Evolutionary conservation across 164 flowering plant genomes (phyloP).

Genomic region (Sextonia rubra): DNA sequence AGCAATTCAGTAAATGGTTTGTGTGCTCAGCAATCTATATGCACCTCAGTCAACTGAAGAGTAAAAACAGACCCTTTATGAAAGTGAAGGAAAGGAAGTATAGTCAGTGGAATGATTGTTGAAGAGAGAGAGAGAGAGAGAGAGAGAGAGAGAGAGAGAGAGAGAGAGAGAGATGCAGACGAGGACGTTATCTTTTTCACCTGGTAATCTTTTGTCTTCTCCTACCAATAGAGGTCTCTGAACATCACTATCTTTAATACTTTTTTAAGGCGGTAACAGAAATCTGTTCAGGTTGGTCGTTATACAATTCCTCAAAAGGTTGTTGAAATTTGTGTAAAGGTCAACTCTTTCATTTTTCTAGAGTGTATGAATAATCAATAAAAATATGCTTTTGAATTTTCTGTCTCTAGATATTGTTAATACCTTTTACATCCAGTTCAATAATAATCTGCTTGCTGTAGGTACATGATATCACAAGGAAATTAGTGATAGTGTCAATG

Average conservation of each 20-base stretch:
- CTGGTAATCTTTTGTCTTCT: neutral
- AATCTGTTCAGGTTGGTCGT: neutral
- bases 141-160: too few species aligned
- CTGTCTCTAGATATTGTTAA: neutral
- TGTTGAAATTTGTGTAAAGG: neutral
- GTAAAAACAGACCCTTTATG: neutral
- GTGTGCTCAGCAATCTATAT: constrained; percentile 59
- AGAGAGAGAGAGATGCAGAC: neutral
- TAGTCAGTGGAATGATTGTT: neutral
- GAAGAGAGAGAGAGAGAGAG: neutral
- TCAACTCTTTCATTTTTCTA: constrained; percentile 5
- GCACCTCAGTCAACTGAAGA: constrained; percentile 64
- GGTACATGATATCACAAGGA: too few species aligned
- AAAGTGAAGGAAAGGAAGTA: neutral
- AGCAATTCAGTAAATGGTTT: constrained; percentile 43
- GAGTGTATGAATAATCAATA: neutral
- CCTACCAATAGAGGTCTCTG: neutral
- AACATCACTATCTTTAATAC: neutral
- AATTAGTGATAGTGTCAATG: too few species aligned
- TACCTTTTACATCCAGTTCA: neutral
- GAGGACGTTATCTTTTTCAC: neutral
- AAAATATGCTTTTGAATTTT: neutral
- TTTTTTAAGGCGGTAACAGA: neutral
- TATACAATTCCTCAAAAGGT: neutral
- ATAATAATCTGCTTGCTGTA: too few species aligned